Base-by-base conservation (phyloP, 2,329 filamentous ascomycete species). In the Microascus cirrosus region DNA sequence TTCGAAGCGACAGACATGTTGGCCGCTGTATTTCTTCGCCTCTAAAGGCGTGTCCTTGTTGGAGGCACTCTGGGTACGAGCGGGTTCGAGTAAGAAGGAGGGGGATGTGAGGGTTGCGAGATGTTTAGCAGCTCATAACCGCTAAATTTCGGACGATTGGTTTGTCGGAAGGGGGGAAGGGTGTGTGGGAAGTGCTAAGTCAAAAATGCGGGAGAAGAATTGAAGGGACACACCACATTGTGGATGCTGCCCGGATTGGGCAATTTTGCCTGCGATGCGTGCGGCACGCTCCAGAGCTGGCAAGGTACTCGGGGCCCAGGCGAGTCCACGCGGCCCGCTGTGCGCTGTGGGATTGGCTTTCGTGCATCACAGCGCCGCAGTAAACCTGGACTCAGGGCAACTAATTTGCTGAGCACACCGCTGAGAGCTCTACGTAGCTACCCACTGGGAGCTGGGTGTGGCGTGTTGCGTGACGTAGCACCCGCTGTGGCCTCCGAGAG, bases 1-100 rank as follows among this genome's bases (percentile, higher is more conserved):
- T 82, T 80, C 64, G 77, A 79, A 73, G 75, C 79, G 77, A 83
- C 77, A 75, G 79, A 81, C 80, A 83, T 83, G 70, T 73, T 82
- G 80, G 74, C 78, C 73, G 67, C 39, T n/a, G 69, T 73, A 70
- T 70, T 73, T 74, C 71, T 73, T 77, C 76, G 77, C 78, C 77
- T 79, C 70, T 69, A 68, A 74, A 77, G 74, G 73, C 73, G 73
- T 71, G 68, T 65, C 67, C 69, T 63, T 69, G 39, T 42, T 24
- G 57, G 25, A 42, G 51, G 32, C 57, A 59, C 56, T 58, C 56
- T 54, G 56, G 56, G 39, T 7, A 28, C 54, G 53, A 55, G 34
- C 51, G 54, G 53, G 48, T 52, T 59, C 32, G 39, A 53, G 53
- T 39, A 20, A 32, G 28, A 24, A 24, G 20, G 53, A 28, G 52